Conservation (phyloP, 495 filamentous ascomycete species). For the Antarctomyces pellizariae region DNA sequence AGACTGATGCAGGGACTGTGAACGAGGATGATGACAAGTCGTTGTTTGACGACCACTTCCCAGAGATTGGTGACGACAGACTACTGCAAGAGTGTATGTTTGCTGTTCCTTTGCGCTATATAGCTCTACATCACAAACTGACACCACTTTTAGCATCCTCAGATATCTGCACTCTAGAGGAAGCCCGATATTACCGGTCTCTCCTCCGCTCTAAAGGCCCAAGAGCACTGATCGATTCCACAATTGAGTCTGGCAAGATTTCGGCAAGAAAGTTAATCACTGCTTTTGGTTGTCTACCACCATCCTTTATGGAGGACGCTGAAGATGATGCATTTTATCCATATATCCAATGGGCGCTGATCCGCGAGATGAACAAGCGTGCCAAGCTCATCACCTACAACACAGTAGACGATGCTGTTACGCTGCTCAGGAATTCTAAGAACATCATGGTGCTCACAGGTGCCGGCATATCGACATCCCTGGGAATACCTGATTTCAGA, state of each 20-base stretch:
- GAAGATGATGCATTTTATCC: constrained; percentile 52
- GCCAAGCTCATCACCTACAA: constrained; percentile 66
- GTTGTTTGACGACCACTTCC: too few species aligned
- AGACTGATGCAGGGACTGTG: too few species aligned
- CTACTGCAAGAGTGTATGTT: too few species aligned
- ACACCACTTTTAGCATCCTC: too few species aligned
- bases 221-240: constrained; percentile 48
- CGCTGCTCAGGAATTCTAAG: constrained; percentile 42
- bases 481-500: constrained; percentile 79
- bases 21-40: too few species aligned
- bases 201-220: constrained; percentile 53
- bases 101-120: too few species aligned
- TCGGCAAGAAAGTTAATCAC: constrained; percentile 69
- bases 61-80: too few species aligned
- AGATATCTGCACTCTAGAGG: constrained; percentile 53
- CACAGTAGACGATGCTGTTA: constrained; percentile 67
- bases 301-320: constrained; percentile 49
- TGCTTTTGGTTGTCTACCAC: constrained; percentile 70
- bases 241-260: constrained; percentile 40
- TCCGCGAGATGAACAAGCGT: constrained; percentile 61
- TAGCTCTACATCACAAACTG: too few species aligned
- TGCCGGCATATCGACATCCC: constrained; percentile 74
- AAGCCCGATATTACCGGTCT: constrained; percentile 42
- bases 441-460: constrained; percentile 91
- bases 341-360: constrained; percentile 52